These are phyloP conservation scores for Alliaria petiolata DNA, from an alignment of 345 rosid genomes.

Conservation along the genomic window DNA sequence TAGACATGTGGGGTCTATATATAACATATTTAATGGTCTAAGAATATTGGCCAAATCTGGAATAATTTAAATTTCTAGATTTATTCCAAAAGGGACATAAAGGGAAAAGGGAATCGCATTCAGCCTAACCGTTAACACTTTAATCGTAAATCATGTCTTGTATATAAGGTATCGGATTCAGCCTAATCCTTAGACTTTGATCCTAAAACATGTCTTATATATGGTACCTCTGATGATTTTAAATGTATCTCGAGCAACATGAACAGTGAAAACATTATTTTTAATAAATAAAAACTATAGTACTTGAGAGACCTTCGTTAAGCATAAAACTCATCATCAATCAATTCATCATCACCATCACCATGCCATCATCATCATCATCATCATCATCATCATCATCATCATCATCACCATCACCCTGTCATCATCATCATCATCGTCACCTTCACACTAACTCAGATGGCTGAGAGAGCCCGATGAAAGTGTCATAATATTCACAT, in stretches of 20 bases:
- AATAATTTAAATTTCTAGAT: background rate
- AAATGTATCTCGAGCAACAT: constrained; percentile 1
- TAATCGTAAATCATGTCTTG: too few species aligned
- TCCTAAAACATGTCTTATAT: background rate
- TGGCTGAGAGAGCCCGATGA: constrained; percentile 17
- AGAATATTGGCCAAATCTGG: constrained; percentile 2
- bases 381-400: background rate
- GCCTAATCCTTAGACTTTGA: background rate
- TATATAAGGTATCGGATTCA: constrained; percentile 30
- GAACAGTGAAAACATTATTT: background rate
- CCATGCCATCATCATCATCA: too few species aligned
- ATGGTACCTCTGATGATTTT: background rate
- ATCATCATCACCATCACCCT: too few species aligned
- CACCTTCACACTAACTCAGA: background rate
- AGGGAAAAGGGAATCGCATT: constrained; percentile 6
- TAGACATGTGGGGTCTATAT: too few species aligned
- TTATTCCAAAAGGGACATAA: background rate
- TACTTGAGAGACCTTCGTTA: background rate
- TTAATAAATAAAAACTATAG: constrained; percentile 5
- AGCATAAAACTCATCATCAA: constrained; percentile 1
- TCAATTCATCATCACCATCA: background rate
- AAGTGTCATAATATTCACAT: constrained; percentile 9
- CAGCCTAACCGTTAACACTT: constrained; percentile 5
- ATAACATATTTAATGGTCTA: background rate
- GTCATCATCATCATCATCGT: too few species aligned